Evolutionary conservation across 2,329 filamentous ascomycete genomes (phyloP).

Genomic region (Exophiala viscosa): DNA sequence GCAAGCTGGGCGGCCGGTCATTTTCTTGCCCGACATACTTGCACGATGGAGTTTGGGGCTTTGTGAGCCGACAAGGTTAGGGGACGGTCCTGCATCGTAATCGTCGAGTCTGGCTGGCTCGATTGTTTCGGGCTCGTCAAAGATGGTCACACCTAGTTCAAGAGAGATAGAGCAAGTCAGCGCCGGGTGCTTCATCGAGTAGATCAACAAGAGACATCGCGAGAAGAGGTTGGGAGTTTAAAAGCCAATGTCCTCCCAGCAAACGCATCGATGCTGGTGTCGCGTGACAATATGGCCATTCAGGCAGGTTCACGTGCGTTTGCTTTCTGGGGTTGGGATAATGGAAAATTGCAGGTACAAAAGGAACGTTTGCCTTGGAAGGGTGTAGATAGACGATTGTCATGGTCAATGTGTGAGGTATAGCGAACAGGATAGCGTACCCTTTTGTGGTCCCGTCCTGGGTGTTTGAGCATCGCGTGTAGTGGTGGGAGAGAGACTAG

Average conservation of each 20-base stretch:
- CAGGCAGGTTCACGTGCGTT: constrained; percentile 4
- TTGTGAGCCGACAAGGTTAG: constrained; percentile 16
- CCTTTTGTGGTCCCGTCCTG: constrained; percentile 21
- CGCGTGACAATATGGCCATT: constrained; percentile 8
- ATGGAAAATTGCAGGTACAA: constrained; percentile 3
- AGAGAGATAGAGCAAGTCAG: constrained; percentile 2
- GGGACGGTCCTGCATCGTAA: constrained; percentile 16
- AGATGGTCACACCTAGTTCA: constrained; percentile 28
- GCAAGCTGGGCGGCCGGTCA: constrained; percentile 26
- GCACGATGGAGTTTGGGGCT: constrained; percentile 25
- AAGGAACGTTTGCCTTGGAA: not conserved
- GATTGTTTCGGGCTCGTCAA: constrained; percentile 29
- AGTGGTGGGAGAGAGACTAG: constrained; percentile 2
- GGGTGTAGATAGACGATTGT: not conserved
- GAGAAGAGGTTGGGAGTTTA: not conserved
- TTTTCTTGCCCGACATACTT: constrained; percentile 29
- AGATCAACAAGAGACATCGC: not conserved
- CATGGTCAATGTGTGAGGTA: not conserved
- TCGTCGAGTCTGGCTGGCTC: constrained; percentile 15
- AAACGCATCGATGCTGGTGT: not conserved
- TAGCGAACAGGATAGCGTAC: constrained; percentile 5
- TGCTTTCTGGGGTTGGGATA: not conserved
- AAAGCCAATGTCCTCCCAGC: not conserved
- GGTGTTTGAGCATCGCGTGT: constrained; percentile 7
- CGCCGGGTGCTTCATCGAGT: not conserved